Evolutionary conservation across 1,284 basidiomycete species (phyloP).

Genomic region (Trichosporon coremiiforme): DNA sequence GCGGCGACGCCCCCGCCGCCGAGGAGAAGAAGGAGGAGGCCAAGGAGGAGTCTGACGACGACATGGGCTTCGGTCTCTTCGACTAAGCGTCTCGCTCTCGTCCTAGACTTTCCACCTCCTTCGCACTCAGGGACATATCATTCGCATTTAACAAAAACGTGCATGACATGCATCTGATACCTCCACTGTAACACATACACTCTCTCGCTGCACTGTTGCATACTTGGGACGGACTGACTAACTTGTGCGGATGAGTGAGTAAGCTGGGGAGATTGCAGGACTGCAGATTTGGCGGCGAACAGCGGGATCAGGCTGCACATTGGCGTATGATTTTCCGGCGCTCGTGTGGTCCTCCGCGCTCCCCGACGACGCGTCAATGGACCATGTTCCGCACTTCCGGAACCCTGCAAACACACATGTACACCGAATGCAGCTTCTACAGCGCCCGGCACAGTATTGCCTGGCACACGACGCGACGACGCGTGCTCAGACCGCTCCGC

Average conservation of each 20-base stretch:
- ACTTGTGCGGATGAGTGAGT: background rate
- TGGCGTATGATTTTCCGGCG: background rate
- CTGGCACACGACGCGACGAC: too few relatives aligned
- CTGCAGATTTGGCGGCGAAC: background rate
- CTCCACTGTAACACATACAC: conserved; percentile 1
- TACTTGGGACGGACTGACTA: background rate
- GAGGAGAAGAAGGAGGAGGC: conserved; percentile 67
- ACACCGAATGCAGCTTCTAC: too few relatives aligned
- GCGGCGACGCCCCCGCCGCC: conserved; percentile 66
- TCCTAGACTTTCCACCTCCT: background rate
- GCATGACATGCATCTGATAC: conserved; percentile 22
- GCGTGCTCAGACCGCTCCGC: too few relatives aligned
- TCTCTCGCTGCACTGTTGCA: background rate
- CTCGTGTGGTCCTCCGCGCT: conserved; percentile 4
- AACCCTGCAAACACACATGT: too few relatives aligned
- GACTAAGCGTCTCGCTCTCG: conserved; percentile 68
- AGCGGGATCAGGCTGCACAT: background rate
- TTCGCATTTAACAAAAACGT: background rate
- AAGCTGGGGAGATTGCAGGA: background rate
- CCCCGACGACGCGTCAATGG: too few relatives aligned
- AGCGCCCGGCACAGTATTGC: too few relatives aligned
- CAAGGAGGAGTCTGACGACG: conserved; percentile 57
- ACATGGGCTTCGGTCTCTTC: conserved; percentile 82
- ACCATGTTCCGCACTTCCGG: too few relatives aligned
- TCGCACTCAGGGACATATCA: conserved; percentile 14